phyloP scores from a whole-genome alignment of 768 basidiomycete genomes.

The Favolaschia claudopus region DNA sequence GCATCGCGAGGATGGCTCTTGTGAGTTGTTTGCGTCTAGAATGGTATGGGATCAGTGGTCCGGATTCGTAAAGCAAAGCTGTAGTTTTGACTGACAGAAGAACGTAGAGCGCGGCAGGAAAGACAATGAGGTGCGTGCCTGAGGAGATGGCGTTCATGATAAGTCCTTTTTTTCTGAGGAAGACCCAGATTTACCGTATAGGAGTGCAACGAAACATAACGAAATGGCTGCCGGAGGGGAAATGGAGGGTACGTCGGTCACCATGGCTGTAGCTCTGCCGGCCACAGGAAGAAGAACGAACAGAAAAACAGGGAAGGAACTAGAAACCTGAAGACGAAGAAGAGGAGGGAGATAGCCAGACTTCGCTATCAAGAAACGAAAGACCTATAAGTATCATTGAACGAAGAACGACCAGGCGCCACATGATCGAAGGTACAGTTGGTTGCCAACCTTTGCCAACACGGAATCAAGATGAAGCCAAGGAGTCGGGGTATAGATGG shows the following conservation, averaged over 20 bases:
- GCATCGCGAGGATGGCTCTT: slow-evolving; percentile 11
- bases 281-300: neutral
- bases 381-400: too few species aligned
- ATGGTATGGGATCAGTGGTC: neutral
- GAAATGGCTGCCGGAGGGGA: slow-evolving; percentile 13
- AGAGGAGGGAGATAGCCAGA: too few species aligned
- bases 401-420: too few species aligned
- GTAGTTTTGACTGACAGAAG: slow-evolving; percentile 1
- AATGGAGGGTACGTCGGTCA: slow-evolving; percentile 6
- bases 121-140: slow-evolving; percentile 13
- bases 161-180: neutral
- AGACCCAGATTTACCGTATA: slow-evolving; percentile 10
- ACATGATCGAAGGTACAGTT: too few species aligned
- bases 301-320: too few species aligned
- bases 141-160: neutral
- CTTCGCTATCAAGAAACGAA: too few species aligned
- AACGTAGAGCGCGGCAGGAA: slow-evolving; percentile 1
- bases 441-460: too few species aligned
- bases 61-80: neutral
- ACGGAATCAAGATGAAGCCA: too few species aligned
- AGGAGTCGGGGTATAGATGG: too few species aligned
- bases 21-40: slow-evolving; percentile 5
- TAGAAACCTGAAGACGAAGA: too few species aligned
- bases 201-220: slow-evolving; percentile 5
- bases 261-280: slow-evolving; percentile 2